Evolutionary conservation across 345 rosid genomes (phyloP).

Genomic region (Gossypium anomalum): DNA sequence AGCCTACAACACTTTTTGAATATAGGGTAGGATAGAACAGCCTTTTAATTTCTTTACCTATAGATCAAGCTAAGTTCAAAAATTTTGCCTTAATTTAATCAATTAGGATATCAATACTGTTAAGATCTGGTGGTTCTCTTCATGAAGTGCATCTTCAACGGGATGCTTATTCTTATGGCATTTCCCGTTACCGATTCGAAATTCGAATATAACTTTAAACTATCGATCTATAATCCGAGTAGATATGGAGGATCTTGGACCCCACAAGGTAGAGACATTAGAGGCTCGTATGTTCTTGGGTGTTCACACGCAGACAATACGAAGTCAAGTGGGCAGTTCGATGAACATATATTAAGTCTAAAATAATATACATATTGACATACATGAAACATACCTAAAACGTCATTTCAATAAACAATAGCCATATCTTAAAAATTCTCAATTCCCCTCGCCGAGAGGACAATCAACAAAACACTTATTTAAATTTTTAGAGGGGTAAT

Average conservation of each 20-base stretch:
- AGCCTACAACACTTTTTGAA: slow-evolving; percentile 33
- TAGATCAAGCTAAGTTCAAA: slow-evolving; percentile 25
- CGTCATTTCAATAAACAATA: too few relatives aligned
- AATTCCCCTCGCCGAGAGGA: too few relatives aligned
- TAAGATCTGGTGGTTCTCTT: slow-evolving; percentile 51
- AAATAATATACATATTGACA: too few relatives aligned
- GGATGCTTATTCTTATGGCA: not conserved
- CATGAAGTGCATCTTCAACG: not conserved
- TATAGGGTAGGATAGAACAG: slow-evolving; percentile 17
- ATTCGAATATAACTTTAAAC: too few relatives aligned
- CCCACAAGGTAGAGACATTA: too few relatives aligned
- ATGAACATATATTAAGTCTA: too few relatives aligned
- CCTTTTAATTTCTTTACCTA: slow-evolving; percentile 35
- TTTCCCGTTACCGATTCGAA: fast-evolving
- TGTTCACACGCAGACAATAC: fast-evolving
- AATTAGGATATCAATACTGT: slow-evolving; percentile 47
- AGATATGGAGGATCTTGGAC: too few relatives aligned
- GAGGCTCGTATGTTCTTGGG: too few relatives aligned
- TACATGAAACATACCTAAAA: too few relatives aligned
- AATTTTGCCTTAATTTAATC: slow-evolving; percentile 31
- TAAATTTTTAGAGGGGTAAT: not conserved
- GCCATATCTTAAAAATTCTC: fast-evolving
- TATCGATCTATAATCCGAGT: too few relatives aligned
- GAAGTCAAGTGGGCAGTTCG: too few relatives aligned
- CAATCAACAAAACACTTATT: not conserved